phyloP scores from a whole-genome alignment of 805 yeast genomes.

The Cyberlindnera lachancei region DNA sequence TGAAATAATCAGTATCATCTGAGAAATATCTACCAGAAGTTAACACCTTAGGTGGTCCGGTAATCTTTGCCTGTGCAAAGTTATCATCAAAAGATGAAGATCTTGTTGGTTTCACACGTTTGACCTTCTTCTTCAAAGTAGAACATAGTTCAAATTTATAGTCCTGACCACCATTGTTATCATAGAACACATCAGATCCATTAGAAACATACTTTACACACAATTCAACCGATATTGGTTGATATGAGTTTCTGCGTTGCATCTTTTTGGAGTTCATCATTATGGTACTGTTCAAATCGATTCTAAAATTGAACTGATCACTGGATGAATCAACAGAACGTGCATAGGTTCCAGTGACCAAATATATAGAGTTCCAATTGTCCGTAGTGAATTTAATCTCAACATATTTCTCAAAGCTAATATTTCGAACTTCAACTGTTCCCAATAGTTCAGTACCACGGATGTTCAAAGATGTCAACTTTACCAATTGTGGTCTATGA shows the following conservation, averaged over 20 bases:
- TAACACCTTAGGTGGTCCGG: constrained; percentile 14
- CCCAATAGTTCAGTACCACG: constrained; percentile 36
- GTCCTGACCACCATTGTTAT: constrained; percentile 31
- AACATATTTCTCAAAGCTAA: constrained; percentile 32
- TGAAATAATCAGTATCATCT: constrained; percentile 23
- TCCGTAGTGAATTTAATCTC: constrained; percentile 42
- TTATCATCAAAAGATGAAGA: constrained; percentile 9
- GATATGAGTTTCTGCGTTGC: constrained; percentile 7
- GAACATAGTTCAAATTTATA: constrained; percentile 27
- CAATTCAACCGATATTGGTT: constrained; percentile 24
- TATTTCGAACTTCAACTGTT: constrained; percentile 31
- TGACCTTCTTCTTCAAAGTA: constrained; percentile 7
- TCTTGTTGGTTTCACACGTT: constrained; percentile 1
- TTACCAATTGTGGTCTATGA: constrained; percentile 23
- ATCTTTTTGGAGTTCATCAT: constrained; percentile 10
- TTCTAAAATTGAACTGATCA: constrained; percentile 42
- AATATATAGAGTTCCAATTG: constrained; percentile 41
- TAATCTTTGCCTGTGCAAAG: constrained; percentile 8
- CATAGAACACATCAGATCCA: constrained; percentile 28
- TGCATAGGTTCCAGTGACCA: constrained; percentile 25
- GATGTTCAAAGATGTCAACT: constrained; percentile 31
- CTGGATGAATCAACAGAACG: constrained; percentile 19
- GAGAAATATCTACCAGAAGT: constrained; percentile 19
- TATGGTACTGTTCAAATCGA: constrained; percentile 30
- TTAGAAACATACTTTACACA: constrained; percentile 32